Conservation (phyloP, 768 basidiomycete species). For the Naganishia vishniacii region DNA sequence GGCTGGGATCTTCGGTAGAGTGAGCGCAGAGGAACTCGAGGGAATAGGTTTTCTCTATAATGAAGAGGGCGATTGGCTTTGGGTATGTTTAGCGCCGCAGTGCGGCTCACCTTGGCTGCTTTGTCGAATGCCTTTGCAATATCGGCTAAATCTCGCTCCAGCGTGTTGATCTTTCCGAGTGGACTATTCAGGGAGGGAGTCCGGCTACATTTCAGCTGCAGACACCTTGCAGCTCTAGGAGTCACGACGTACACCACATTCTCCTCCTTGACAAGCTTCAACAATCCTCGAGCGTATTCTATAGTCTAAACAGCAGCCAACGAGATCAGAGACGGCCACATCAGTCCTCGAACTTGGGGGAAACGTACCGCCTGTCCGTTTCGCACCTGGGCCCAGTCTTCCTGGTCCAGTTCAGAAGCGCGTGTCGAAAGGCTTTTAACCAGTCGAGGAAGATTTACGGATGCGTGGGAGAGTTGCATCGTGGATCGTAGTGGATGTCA, state of each 20-base stretch:
- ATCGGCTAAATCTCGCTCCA: constrained; percentile 11
- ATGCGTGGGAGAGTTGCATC: constrained; percentile 23
- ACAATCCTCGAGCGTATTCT: constrained; percentile 18
- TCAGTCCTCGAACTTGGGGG: not conserved
- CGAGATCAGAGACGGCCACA: not conserved
- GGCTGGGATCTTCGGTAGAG: constrained; percentile 4
- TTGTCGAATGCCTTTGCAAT: constrained; percentile 1
- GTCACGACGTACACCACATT: constrained; percentile 4
- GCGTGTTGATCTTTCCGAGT: not conserved
- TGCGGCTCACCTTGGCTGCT: not conserved
- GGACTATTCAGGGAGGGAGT: not conserved
- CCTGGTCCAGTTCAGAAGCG: not conserved
- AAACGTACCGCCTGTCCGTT: constrained; percentile 17
- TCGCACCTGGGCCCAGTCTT: constrained; percentile 24
- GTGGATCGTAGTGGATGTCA: not conserved
- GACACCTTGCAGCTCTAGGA: not conserved
- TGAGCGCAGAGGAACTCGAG: not conserved
- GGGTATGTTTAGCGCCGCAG: not conserved
- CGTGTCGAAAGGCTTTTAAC: not conserved
- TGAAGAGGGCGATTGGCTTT: not conserved
- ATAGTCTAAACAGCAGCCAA: not conserved
- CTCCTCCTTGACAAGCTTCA: constrained; percentile 13
- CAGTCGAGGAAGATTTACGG: constrained; percentile 23
- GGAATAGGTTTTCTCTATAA: constrained; percentile 1
- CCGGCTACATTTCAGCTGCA: not conserved